A percentile compares a stretch with the other conserved stretches of the same genome.
Conservation (phyloP, 495 filamentous ascomycete species). For the Penicillium desertorum region DNA sequence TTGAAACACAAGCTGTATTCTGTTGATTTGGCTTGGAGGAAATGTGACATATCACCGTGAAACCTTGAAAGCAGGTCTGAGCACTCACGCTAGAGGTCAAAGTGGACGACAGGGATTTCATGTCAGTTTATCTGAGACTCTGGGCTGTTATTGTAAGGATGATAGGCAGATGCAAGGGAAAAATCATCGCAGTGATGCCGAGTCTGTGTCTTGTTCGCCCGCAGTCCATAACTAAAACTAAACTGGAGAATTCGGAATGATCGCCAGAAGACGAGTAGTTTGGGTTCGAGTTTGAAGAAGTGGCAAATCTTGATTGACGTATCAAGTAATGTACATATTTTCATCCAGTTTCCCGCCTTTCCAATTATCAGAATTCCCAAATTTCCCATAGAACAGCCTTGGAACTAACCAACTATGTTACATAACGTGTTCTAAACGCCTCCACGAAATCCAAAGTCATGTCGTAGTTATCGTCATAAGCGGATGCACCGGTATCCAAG, state of each 20-base stretch:
- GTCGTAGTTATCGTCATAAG: constrained; percentile 13
- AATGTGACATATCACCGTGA: not conserved
- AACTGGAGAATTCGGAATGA: not conserved
- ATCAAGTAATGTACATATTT: not conserved
- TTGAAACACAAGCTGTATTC: not conserved
- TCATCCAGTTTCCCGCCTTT: not conserved
- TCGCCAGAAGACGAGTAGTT: not conserved
- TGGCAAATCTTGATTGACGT: not conserved
- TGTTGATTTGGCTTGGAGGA: not conserved
- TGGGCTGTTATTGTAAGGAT: not conserved
- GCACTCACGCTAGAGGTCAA: not conserved
- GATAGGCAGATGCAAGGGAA: not conserved
- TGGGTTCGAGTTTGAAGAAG: not conserved
- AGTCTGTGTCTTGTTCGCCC: not conserved
- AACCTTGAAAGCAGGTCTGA: not conserved
- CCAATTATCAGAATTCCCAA: not conserved
- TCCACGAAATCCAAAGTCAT: constrained; percentile 15
- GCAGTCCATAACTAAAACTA: not conserved
- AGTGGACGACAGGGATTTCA: not conserved
- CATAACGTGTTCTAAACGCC: constrained; percentile 21
- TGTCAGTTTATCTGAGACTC: not conserved
- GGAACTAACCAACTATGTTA: constrained; percentile 6
- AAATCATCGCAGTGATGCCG: not conserved
- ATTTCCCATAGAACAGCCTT: not conserved
- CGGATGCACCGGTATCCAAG: not conserved